Evolutionary conservation across 495 filamentous ascomycete species (phyloP).

Genomic region (Penicillium pancosmium): DNA sequence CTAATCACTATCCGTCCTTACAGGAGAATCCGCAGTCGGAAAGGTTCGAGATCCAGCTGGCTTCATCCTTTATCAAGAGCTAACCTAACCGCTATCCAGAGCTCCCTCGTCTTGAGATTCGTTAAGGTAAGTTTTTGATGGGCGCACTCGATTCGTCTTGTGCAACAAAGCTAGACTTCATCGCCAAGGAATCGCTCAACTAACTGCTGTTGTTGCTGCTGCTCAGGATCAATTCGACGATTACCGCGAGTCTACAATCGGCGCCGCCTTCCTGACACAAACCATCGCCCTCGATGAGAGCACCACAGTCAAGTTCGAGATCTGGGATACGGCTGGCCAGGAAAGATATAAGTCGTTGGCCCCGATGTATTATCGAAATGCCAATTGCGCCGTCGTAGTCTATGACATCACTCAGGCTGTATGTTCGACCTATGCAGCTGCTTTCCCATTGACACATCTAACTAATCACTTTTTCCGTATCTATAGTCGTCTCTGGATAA

Average conservation of each 20-base stretch:
- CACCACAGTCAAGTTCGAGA: conserved; percentile 99
- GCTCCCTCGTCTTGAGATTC: conserved; percentile 95
- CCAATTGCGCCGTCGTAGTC: conserved; percentile 97
- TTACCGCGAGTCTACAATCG: conserved; percentile 98
- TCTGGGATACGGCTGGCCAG: conserved; percentile 99
- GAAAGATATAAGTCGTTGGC: conserved; percentile 98
- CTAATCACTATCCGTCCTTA: conserved; percentile 20
- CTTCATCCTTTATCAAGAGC: conserved; percentile 31
- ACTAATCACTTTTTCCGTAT: conserved; percentile 8
- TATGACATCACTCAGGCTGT: conserved; percentile 99
- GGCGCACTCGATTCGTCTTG: too few species aligned
- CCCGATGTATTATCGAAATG: conserved; percentile 99
- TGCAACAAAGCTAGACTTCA: too few species aligned
- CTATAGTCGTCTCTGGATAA: conserved; percentile 90
- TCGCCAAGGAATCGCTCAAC: background rate
- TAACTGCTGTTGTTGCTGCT: conserved; percentile 14
- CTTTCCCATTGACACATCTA: background rate
- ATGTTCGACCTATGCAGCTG: conserved; percentile 34
- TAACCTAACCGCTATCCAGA: conserved; percentile 58
- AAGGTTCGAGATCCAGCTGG: conserved; percentile 63
- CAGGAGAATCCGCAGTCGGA: conserved; percentile 97
- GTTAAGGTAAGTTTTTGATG: conserved; percentile 71
- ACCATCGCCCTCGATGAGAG: conserved; percentile 96
- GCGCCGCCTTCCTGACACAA: conserved; percentile 97
- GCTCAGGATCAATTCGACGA: conserved; percentile 99